Evolutionary conservation across 2,329 filamentous ascomycete genomes (phyloP).

Genomic region (Coleophoma crateriformis): DNA sequence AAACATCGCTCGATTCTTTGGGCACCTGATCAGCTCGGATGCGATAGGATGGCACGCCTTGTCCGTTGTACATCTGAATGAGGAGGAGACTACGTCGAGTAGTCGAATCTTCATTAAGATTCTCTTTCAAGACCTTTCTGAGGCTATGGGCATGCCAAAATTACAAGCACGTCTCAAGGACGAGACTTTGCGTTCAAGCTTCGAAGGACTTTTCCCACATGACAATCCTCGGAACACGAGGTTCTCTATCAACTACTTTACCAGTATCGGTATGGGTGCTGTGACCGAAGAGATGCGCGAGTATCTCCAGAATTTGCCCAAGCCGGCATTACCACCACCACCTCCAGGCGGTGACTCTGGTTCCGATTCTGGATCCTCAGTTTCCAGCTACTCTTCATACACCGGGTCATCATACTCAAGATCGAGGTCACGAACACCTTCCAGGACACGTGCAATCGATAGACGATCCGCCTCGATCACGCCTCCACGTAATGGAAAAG

Average conservation of each 20-base stretch:
- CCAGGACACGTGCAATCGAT: constrained; percentile 7
- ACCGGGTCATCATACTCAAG: constrained; percentile 55
- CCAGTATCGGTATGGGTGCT: constrained; percentile 90
- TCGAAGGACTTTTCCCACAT: constrained; percentile 82
- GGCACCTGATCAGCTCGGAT: constrained; percentile 81
- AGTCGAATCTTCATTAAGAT: constrained; percentile 99
- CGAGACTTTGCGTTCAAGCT: constrained; percentile 69
- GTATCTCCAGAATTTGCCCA: constrained; percentile 81
- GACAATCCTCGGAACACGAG: constrained; percentile 87
- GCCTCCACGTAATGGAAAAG: constrained; percentile 10
- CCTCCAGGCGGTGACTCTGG: constrained; percentile 54
- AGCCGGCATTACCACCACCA: constrained; percentile 69
- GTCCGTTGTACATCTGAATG: constrained; percentile 80
- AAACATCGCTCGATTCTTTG: constrained; percentile 93
- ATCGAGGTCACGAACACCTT: constrained; percentile 22
- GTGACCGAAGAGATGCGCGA: constrained; percentile 95
- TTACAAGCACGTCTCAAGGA: constrained; percentile 73
- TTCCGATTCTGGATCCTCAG: constrained; percentile 58
- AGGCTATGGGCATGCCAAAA: constrained; percentile 79
- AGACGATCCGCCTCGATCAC: constrained; percentile 15
- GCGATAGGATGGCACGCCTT: constrained; percentile 90
- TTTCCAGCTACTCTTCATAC: constrained; percentile 76
- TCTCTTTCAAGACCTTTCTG: constrained; percentile 84
- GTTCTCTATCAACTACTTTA: constrained; percentile 99
- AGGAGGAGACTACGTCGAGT: constrained; percentile 94